Evolutionary conservation across 2,329 filamentous ascomycete species (phyloP).

Genomic region (Sporothrix globosa): DNA sequence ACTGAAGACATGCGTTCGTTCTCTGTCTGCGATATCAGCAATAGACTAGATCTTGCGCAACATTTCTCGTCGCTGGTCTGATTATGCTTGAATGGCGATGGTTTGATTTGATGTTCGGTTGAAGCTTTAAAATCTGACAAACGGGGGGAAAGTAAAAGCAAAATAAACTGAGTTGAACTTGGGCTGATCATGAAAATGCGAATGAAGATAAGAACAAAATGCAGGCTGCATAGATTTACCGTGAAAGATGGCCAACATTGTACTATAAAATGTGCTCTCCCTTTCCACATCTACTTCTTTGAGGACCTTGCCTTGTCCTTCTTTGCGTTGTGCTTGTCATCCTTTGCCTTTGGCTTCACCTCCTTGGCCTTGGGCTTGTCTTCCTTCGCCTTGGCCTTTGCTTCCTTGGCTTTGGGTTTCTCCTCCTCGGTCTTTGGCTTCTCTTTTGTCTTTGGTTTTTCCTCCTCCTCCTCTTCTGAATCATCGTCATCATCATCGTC

Average conservation of each 20-base stretch:
- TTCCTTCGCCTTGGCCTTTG: conserved; percentile 40
- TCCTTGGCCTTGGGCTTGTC: conserved; percentile 32
- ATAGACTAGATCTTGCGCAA: not conserved
- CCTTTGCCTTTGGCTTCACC: conserved; percentile 15
- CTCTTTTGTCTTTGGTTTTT: conserved; percentile 33
- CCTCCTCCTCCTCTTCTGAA: conserved; percentile 39
- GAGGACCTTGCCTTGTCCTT: not conserved
- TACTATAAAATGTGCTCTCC: not conserved
- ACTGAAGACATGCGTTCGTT: not conserved
- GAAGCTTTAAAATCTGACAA: not conserved
- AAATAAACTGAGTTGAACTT: not conserved
- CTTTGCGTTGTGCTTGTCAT: conserved; percentile 10
- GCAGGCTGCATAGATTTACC: not conserved
- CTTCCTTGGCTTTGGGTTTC: conserved; percentile 40
- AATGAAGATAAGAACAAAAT: not conserved
- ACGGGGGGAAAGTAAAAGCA: not conserved
- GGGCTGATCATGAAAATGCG: not conserved
- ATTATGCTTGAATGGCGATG: too few relatives aligned
- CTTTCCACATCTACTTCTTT: not conserved
- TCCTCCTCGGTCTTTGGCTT: conserved; percentile 38
- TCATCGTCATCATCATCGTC: conserved; percentile 38
- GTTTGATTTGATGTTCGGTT: not conserved
- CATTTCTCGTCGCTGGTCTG: not conserved
- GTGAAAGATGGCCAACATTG: not conserved
- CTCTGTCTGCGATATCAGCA: not conserved